Percentiles rank a stretch among this genome's conserved stretches.
Evolutionary conservation across 2,329 filamentous ascomycete genomes (phyloP).

Genomic region (Paraphoma sp.): DNA sequence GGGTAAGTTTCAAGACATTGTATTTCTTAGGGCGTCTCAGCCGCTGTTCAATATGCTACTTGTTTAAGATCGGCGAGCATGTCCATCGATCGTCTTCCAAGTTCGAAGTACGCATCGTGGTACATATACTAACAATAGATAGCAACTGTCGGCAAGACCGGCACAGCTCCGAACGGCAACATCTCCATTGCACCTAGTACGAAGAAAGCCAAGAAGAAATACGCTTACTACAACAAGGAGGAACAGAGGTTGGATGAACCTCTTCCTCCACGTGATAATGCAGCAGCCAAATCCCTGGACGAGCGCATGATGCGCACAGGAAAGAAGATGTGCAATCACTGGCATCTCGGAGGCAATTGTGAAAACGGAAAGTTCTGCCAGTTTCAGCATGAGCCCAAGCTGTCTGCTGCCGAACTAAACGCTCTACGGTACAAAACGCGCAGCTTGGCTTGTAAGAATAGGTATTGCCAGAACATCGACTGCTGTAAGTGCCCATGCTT

Average conservation of each 20-base stretch:
- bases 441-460: constrained; percentile 46
- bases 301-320: constrained; percentile 37
- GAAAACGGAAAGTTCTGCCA: constrained; percentile 49
- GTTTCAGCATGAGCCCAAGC: constrained; percentile 51
- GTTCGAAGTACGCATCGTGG: too few relatives aligned
- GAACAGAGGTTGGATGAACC: constrained; percentile 52
- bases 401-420: constrained; percentile 46
- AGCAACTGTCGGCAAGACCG: constrained; percentile 54
- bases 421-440: constrained; percentile 53
- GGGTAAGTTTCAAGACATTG: constrained; percentile 14
- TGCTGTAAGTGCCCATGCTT: constrained; percentile 43
- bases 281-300: constrained; percentile 33
- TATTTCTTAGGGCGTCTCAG: too few relatives aligned
- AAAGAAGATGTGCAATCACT: constrained; percentile 46
- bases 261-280: constrained; percentile 41
- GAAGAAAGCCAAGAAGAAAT: constrained; percentile 39
- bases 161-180: constrained; percentile 33
- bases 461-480: constrained; percentile 49
- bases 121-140: constrained; percentile 20
- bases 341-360: constrained; percentile 48
- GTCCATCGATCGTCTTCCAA: background rate
- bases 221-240: constrained; percentile 51
- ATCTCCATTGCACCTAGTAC: constrained; percentile 47
- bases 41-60: too few relatives aligned
- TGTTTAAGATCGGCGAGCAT: background rate